Evolutionary conservation across 805 yeast genomes (phyloP), one percentile per base, ranked within the genome.

Genomic region (Candida railenensis): DNA sequence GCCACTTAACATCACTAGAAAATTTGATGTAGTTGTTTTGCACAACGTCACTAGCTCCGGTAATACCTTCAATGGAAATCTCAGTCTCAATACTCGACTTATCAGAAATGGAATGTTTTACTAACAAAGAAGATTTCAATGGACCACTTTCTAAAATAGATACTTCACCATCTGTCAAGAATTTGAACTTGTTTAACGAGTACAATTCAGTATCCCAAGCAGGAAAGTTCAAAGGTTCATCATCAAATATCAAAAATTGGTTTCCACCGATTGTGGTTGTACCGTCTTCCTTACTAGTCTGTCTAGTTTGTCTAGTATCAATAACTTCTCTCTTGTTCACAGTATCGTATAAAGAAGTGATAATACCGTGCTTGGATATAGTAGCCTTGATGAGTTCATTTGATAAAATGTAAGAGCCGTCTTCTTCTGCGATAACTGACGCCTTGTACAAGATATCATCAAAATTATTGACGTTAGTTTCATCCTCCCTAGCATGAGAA

Each of bases 121-220:
- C 83, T 50, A 80, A 69, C 30, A 91, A 69, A 0, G 90, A 76
- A 1, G 86, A 79, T 47, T 81, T 77, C 40, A 85, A 69, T 12
- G 87, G 82, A 28, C 85, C 83, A 36, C 67, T 63, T 42, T 74
- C 76, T 32, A 70, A 54, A 11, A 75, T 63, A 34, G 67, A 61
- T 4, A 76, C 67, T 20, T 74, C 70, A n/a, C 74, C 74, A 12
- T 53, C 53, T 5, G 52, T 48, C 45, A 73, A 55, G 52, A 82
- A 80, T 45, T 70, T 71, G 59, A 77, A 81, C 58, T 85, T 89
- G 56, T 85, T 89, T 47, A 89, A 77, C 0, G 96, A 87, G 61
- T 81, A 94, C 48, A 90, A 75, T 62, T 92, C 99, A 0, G 98
- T 92, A 62, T 92, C 99, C 99, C 99, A 92, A 1, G 98, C 98